Percentiles rank a stretch among this genome's conserved stretches.
Evolutionary conservation across 2,329 filamentous ascomycete genomes (phyloP).

Genomic region (Microascus cirrosus): DNA sequence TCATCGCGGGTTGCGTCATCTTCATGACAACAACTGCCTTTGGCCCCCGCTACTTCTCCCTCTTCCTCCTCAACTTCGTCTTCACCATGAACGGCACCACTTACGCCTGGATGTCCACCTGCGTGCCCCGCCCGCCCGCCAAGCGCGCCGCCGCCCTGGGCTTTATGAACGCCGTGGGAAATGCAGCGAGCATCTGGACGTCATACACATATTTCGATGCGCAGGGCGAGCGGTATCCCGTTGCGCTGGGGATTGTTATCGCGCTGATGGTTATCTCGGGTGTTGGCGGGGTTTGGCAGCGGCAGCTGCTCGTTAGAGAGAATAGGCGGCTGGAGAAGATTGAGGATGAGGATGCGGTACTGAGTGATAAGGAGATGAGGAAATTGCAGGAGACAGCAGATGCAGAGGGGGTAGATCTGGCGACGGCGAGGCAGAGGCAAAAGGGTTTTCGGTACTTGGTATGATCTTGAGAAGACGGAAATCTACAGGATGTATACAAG

Average conservation of each 20-base stretch:
- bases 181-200: constrained; percentile 39
- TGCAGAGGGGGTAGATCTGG: constrained; percentile 36
- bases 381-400: constrained; percentile 37
- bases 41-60: constrained; percentile 40
- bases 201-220: constrained; percentile 31
- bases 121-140: constrained; percentile 38
- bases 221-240: constrained; percentile 24
- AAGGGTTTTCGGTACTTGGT: constrained; percentile 37
- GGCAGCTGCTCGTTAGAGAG: constrained; percentile 18
- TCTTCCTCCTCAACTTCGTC: constrained; percentile 45
- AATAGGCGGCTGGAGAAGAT: constrained; percentile 32
- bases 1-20: constrained; percentile 25
- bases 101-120: constrained; percentile 36
- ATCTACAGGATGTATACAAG: too few species aligned
- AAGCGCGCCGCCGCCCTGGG: constrained; percentile 43
- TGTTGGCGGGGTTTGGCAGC: constrained; percentile 13
- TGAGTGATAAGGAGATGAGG: constrained; percentile 33
- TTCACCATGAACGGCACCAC: constrained; percentile 41
- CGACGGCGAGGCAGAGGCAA: constrained; percentile 35
- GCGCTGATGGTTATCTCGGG: constrained; percentile 14
- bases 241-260: constrained; percentile 28
- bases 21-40: constrained; percentile 41
- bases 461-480: too few species aligned
- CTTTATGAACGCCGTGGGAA: constrained; percentile 44
- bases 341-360: constrained; percentile 16